Conservation (phyloP, 305 asterid species). For the Caryopteris hybrid region DNA sequence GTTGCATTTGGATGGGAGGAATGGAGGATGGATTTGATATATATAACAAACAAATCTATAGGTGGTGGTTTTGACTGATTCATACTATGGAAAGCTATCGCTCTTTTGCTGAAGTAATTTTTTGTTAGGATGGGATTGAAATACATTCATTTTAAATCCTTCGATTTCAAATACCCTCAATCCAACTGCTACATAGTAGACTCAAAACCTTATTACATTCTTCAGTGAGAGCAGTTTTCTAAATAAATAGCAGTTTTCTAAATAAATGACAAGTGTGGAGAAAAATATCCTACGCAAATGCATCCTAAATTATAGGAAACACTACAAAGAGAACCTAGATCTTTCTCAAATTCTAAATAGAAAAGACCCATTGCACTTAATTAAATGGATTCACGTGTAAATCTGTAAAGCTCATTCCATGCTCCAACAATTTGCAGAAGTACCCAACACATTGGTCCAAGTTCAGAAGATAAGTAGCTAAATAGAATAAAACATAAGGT, state of each 20-base stretch:
- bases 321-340: neutral
- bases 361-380: neutral
- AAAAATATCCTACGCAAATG: neutral
- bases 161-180: neutral
- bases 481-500: neutral
- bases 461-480: neutral
- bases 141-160: neutral
- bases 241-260: neutral
- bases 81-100: no score
- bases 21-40: neutral
- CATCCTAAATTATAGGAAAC: neutral
- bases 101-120: no score
- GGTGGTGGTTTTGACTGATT: neutral
- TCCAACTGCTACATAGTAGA: neutral
- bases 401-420: neutral
- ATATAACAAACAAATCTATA: neutral
- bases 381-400: neutral
- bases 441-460: neutral
- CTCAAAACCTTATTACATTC: constrained; percentile 1
- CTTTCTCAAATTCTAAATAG: neutral
- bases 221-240: neutral
- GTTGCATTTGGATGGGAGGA: neutral
- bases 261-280: neutral
- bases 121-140: no score
- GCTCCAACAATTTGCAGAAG: neutral